phyloP scores from a whole-genome alignment of 257 asterid genomes.

The Capsicum pubescens region DNA sequence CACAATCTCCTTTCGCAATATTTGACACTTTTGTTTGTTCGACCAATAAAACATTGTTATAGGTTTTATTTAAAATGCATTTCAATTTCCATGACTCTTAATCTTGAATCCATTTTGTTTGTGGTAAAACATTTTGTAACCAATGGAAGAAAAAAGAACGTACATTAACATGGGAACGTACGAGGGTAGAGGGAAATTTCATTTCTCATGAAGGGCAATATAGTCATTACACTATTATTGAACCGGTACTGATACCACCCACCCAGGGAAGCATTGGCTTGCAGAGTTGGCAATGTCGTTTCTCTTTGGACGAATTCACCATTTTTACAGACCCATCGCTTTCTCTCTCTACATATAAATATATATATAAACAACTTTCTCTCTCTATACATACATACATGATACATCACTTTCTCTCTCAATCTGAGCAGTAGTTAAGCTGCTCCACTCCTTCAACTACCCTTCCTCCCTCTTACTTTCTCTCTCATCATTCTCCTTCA shows the following conservation, averaged over 20 bases:
- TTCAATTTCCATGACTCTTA: too few species aligned
- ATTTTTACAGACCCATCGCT: conserved; percentile 16
- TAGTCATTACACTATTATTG: not conserved
- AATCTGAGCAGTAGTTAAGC: conserved; percentile 46
- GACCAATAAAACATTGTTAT: too few species aligned
- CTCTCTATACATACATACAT: not conserved
- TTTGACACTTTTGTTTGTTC: too few species aligned
- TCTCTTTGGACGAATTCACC: conserved; percentile 23
- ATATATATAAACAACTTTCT: conserved; percentile 21
- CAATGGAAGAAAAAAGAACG: too few species aligned
- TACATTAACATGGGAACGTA: too few species aligned
- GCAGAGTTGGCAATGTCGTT: conserved; percentile 76
- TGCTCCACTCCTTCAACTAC: conserved; percentile 57
- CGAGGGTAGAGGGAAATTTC: not conserved
- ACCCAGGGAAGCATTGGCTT: conserved; percentile 64
- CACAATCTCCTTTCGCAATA: too few species aligned
- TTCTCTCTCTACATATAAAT: conserved; percentile 35
- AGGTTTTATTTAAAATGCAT: too few species aligned
- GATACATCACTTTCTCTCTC: not conserved
- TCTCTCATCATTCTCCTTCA: conserved; percentile 41
- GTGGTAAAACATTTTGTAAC: too few species aligned
- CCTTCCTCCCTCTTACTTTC: conserved; percentile 25
- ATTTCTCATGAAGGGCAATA: not conserved
- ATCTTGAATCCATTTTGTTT: too few species aligned
- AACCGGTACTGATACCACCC: conserved; percentile 30